Base-by-base conservation (phyloP, 1,139 yeast genomes). In the Geotrichum carabidarum region DNA sequence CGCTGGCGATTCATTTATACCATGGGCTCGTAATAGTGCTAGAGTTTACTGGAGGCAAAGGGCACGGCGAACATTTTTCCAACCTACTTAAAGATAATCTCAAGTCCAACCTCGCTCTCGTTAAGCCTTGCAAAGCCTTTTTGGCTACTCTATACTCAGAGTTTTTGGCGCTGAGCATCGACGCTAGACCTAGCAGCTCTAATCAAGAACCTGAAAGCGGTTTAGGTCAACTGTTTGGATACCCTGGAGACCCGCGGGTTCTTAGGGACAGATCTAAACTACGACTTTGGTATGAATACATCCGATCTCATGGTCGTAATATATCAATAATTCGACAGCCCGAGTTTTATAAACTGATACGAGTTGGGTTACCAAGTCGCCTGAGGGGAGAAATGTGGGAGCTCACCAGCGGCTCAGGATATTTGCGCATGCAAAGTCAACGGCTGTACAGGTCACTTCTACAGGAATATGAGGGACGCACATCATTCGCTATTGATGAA, bases 341-440 rank as follows among this genome's bases (percentile, higher is more conserved):
- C 31, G 81, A 83, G 68, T 93, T 89, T 66, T 87, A 83, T 68
- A 86, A 86, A 64, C 78, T 91, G 54, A 78, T 93, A 17, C 77
- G 97, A 53, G 95, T 90, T 14, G 99, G 99, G 0, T 76, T 94
- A 42, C 98, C 99, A 7, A 93, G 91, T 66, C 75, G 95, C 56
- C 74, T 93, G 53, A 77, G 99, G 61, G 99, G 99, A 36, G 99
- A 94, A 66, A 76, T 93, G 14, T 94, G 99, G 99, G 99, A 93
- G 68, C 73, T 89, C 56, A 81, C 90, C 53, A 81, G 90, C 53
- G 99, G 99, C 6, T 84, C 96, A 0, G 84, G 89, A 77, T 88
- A 83, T 65, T 69, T 80, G 51, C 74, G 98, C 55, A 79, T 83
- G 65, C 81, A 81, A 54, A 76, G 84, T 61, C 79, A 78, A 18